These are phyloP conservation scores for Pyricularia sp. DNA, from an alignment of 2,329 filamentous ascomycete genomes.

Conservation along the genomic window DNA sequence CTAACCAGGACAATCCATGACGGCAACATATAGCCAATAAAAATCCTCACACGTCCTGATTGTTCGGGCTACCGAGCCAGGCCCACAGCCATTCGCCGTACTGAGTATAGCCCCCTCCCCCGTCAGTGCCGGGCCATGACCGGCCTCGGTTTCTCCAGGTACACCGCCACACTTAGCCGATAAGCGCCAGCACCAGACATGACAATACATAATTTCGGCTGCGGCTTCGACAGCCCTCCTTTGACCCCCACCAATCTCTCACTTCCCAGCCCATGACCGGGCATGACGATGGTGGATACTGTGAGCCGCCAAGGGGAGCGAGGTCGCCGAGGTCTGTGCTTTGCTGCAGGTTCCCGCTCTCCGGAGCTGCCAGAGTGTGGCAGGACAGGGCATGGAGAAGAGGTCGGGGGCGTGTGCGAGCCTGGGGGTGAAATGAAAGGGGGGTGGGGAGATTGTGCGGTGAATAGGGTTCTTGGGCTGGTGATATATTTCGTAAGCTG, in stretches of 20 bases:
- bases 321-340: background rate
- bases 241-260: too few relatives aligned
- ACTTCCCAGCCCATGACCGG: background rate
- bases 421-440: background rate
- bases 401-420: too few relatives aligned
- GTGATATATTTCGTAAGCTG: background rate
- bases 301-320: background rate
- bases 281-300: background rate
- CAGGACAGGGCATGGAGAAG: background rate
- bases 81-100: too few relatives aligned
- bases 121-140: background rate
- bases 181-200: too few relatives aligned
- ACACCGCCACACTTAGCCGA: background rate
- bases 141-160: background rate
- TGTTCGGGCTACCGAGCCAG: background rate
- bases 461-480: background rate
- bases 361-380: background rate
- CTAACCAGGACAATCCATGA: too few relatives aligned
- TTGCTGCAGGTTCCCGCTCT: background rate
- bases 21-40: too few relatives aligned
- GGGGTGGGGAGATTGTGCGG: background rate
- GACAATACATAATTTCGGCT: background rate
- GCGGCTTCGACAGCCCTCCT: too few relatives aligned
- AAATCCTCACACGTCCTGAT: background rate
- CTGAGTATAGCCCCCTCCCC: too few relatives aligned